phyloP scores from a whole-genome alignment of 2,329 filamentous ascomycete species.

The Rachicladosporium sp. region DNA sequence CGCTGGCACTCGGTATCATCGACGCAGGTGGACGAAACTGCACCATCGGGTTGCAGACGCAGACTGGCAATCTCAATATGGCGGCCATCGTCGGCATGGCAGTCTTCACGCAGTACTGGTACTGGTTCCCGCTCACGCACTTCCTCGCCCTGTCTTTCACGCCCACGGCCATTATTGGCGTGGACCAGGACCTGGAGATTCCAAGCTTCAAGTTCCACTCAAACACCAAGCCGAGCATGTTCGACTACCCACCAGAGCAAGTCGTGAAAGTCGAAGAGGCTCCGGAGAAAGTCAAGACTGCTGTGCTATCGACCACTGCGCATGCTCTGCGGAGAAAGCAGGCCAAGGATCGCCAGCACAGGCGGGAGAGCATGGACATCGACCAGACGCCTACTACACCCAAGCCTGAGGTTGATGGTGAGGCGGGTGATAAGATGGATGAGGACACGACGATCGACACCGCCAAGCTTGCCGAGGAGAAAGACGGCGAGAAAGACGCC shows the following conservation, averaged over 20 bases:
- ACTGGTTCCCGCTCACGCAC: slow-evolving; percentile 98
- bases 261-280: slow-evolving; percentile 91
- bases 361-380: slow-evolving; percentile 89
- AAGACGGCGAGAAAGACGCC: slow-evolving; percentile 37
- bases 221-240: slow-evolving; percentile 85
- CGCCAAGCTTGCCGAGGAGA: slow-evolving; percentile 23
- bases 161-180: slow-evolving; percentile 85
- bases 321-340: slow-evolving; percentile 92
- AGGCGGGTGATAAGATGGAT: slow-evolving; percentile 71
- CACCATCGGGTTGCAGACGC: slow-evolving; percentile 93
- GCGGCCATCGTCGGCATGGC: slow-evolving; percentile 94
- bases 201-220: slow-evolving; percentile 93
- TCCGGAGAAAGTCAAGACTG: slow-evolving; percentile 85
- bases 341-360: slow-evolving; percentile 82
- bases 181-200: slow-evolving; percentile 87
- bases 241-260: slow-evolving; percentile 94
- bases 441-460: slow-evolving; percentile 32
- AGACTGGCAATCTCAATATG: slow-evolving; percentile 98
- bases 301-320: slow-evolving; percentile 89
- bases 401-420: slow-evolving; percentile 42
- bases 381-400: slow-evolving; percentile 62
- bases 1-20: slow-evolving; percentile 89
- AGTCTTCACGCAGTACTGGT: slow-evolving; percentile 99
- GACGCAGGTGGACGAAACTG: slow-evolving; percentile 97
- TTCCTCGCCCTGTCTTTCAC: slow-evolving; percentile 93